Base-by-base conservation (phyloP, 2,329 filamentous ascomycete genomes). In the Keithomyces neogunnii region DNA sequence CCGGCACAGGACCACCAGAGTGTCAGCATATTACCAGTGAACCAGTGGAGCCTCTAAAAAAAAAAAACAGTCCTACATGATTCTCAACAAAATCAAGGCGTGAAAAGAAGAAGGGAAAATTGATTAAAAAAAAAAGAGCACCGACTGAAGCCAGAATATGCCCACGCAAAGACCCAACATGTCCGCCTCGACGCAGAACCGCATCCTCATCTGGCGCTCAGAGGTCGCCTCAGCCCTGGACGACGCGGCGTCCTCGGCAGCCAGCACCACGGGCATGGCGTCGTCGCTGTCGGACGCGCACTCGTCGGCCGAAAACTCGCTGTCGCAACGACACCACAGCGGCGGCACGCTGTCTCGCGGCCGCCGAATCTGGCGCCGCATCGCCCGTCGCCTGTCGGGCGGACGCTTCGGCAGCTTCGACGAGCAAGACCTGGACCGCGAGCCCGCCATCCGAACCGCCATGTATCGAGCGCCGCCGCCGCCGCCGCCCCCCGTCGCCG, bases 191-290 rank as follows among this genome's bases (percentile, higher is more conserved):
- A 51, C 52, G 11, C 49, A 54, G 29, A 52, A 45, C 47, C 69
- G 71, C 61, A 76, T 80, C 56, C 63, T 73, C 53, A 67, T 73
- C 53, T 80, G 77, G 77, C 72, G 73, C 51, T 64, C 64, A 49
- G 77, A 80, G 63, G 73, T 80, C 46, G 66, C 66, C 36, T 60
- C 63, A 28, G 63, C 67, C 46, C 62, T 64, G 65, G 50, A 63
- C 66, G 5, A 60, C 57, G 13, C 42, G n/a, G 51, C 45, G 13
- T 63, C 60, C 26, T 60, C 64, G 13, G 59, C 59, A 33, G 46
- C 47, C 52, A n/a, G 61, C 60, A 33, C 60, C 64, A 40, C 59
- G 59, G 29, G 54, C 56, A n/a, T 48, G 28, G 44, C 47, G 3
- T 48, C 39, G 1, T 50, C 50, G 2, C 30, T 50, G 32, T 53